phyloP scores from a whole-genome alignment of 768 basidiomycete species.

The Collybia nuda region DNA sequence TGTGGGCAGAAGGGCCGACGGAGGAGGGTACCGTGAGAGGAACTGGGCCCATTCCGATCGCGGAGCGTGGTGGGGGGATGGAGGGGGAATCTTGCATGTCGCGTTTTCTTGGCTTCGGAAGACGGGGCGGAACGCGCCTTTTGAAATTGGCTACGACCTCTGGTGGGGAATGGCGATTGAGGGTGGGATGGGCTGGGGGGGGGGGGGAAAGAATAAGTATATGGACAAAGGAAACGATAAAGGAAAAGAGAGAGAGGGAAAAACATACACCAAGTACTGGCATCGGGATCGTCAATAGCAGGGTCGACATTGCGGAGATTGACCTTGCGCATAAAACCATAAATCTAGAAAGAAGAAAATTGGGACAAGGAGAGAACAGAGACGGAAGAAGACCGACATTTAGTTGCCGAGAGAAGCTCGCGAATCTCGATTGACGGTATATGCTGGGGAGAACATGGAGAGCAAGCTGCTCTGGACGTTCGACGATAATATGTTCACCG shows the following conservation, averaged over 20 bases:
- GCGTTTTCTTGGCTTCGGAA: constrained; percentile 84
- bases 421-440: constrained; percentile 95
- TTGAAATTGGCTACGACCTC: constrained; percentile 95
- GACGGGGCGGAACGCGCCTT: constrained; percentile 90
- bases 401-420: constrained; percentile 95
- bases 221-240: neutral
- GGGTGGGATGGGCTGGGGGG: constrained; percentile 78
- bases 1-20: constrained; percentile 36
- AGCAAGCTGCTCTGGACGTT: constrained; percentile 90
- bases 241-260: no score
- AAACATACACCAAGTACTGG: constrained; percentile 92
- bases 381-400: constrained; percentile 62
- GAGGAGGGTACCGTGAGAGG: constrained; percentile 64
- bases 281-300: constrained; percentile 93
- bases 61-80: constrained; percentile 76
- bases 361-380: constrained; percentile 17
- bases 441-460: constrained; percentile 92
- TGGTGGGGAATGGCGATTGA: constrained; percentile 86
- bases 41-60: constrained; percentile 67
- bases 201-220: constrained; percentile 1
- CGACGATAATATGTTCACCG: constrained; percentile 94
- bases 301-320: constrained; percentile 95
- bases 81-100: constrained; percentile 68
- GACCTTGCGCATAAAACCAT: constrained; percentile 98
- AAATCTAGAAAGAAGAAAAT: constrained; percentile 61